phyloP scores from a whole-genome alignment of 2,329 filamentous ascomycete species.

The Drechslerella coelobrocha region DNA sequence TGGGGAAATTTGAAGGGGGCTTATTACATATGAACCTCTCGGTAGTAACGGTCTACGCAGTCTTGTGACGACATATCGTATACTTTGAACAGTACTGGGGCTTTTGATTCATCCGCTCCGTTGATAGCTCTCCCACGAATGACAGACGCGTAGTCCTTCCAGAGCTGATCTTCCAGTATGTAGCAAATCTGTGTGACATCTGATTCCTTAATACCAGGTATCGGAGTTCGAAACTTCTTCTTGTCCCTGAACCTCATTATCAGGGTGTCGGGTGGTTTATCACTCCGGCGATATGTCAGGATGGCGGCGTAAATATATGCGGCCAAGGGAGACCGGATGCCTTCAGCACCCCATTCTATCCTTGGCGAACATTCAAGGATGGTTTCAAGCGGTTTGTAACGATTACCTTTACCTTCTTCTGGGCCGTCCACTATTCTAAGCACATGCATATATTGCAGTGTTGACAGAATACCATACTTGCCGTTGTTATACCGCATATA shows the following conservation, averaged over 20 bases:
- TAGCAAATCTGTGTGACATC: too few species aligned
- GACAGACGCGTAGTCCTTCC: not conserved
- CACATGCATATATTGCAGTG: not conserved
- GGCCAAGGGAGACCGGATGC: conserved; percentile 1
- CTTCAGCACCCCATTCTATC: conserved; percentile 5
- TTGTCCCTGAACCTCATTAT: not conserved
- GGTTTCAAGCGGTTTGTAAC: not conserved
- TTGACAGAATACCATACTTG: conserved; percentile 4
- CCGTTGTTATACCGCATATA: not conserved
- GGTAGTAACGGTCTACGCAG: not conserved
- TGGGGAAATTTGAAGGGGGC: too few species aligned
- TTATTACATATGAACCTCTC: not conserved
- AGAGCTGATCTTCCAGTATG: not conserved
- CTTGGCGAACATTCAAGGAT: conserved; percentile 1
- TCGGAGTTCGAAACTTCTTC: too few species aligned
- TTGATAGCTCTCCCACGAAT: not conserved
- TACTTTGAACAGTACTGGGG: not conserved
- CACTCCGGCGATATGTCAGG: not conserved
- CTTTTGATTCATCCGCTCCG: not conserved
- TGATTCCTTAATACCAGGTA: too few species aligned
- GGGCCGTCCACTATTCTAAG: not conserved
- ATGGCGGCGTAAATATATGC: conserved; percentile 4
- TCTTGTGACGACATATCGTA: not conserved
- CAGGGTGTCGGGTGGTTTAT: not conserved
- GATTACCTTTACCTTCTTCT: not conserved